Evolutionary conservation across 257 asterid genomes (phyloP).

Genomic region (Petrea volubilis): DNA sequence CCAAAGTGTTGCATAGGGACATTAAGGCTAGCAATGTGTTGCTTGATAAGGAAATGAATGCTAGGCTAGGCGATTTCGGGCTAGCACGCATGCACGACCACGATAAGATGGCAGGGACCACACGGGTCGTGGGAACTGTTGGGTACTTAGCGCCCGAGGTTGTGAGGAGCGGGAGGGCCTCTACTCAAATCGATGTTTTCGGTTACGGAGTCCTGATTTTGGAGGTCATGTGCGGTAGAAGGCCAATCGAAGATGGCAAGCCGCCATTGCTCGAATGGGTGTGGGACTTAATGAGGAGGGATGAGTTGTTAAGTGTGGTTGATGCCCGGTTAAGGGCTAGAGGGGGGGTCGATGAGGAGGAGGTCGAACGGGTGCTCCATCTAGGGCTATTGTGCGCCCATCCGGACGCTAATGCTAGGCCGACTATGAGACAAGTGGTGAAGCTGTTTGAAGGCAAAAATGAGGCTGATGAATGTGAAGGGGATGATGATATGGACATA

Average conservation of each 20-base stretch:
- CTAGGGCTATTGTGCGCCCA: conserved; percentile 58
- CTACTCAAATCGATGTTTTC: conserved; percentile 56
- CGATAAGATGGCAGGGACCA: conserved; percentile 55
- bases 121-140: conserved; percentile 70
- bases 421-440: conserved; percentile 69
- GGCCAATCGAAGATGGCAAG: conserved; percentile 52
- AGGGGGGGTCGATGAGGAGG: conserved; percentile 45
- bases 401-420: conserved; percentile 52
- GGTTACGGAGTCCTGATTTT: conserved; percentile 55
- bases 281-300: conserved; percentile 48
- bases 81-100: conserved; percentile 72
- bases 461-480: conserved; percentile 38
- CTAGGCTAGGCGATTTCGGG: conserved; percentile 75
- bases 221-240: conserved; percentile 66
- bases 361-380: conserved; percentile 49
- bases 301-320: conserved; percentile 40
- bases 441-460: conserved; percentile 52
- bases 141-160: conserved; percentile 76
- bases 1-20: conserved; percentile 68
- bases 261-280: conserved; percentile 58
- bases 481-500: conserved; percentile 41
- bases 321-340: conserved; percentile 32
- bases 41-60: conserved; percentile 68
- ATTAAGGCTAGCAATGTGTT: conserved; percentile 72
- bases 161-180: conserved; percentile 54